These are phyloP conservation scores for Hypsizygus marmoreus DNA, from an alignment of 768 basidiomycete species.

Conservation along the genomic window DNA sequence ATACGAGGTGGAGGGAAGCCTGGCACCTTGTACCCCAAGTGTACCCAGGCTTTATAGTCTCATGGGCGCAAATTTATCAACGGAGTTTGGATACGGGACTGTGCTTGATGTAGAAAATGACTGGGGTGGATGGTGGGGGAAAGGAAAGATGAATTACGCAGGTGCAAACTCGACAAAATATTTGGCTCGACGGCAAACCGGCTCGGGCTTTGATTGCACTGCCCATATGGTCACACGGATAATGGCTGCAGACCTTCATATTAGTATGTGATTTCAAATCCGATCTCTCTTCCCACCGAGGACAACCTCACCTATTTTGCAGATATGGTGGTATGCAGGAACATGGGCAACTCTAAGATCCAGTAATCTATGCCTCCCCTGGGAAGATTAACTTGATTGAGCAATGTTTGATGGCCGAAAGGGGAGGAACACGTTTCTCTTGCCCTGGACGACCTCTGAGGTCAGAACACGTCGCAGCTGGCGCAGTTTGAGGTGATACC, in stretches of 20 bases:
- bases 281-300: background rate
- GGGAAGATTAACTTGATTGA: background rate
- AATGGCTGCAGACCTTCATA: too few relatives aligned
- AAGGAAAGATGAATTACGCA: background rate
- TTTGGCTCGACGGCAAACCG: constrained; percentile 13
- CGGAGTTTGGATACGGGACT: constrained; percentile 6
- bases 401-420: constrained; percentile 9
- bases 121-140: constrained; percentile 9
- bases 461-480: constrained; percentile 6
- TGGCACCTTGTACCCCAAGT: constrained; percentile 3
- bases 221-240: constrained; percentile 14
- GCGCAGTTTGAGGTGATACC: constrained; percentile 10
- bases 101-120: constrained; percentile 4
- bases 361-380: too few relatives aligned
- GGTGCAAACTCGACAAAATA: constrained; percentile 9
- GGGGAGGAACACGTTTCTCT: constrained; percentile 7
- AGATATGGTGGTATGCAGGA: too few relatives aligned
- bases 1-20: constrained; percentile 6
- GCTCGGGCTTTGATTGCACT: constrained; percentile 11
- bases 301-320: background rate
- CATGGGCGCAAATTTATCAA: constrained; percentile 13
- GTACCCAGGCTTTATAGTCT: constrained; percentile 16
- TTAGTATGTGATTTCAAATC: too few relatives aligned
- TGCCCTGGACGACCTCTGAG: background rate
- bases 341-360: too few relatives aligned